phyloP scores from a whole-genome alignment of 2,329 filamentous ascomycete genomes.

The Diaporthe capsici region DNA sequence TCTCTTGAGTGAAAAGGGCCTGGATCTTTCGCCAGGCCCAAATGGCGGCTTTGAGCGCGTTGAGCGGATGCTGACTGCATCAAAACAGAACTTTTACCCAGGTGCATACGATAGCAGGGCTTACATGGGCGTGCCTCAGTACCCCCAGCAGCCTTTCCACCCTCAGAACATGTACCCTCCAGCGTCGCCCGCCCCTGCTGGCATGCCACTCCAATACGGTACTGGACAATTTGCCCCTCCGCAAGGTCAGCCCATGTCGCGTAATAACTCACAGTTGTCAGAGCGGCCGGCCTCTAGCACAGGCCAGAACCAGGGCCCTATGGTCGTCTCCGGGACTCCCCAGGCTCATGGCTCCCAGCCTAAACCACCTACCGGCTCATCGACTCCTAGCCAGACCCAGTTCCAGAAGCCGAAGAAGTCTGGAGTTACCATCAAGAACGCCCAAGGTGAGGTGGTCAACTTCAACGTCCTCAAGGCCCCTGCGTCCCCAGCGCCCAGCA shows the following conservation, averaged over 20 bases:
- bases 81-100: conserved; percentile 75
- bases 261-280: conserved; percentile 86
- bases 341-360: conserved; percentile 74
- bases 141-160: conserved; percentile 36
- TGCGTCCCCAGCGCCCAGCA: conserved; percentile 68
- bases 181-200: conserved; percentile 62
- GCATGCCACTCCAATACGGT: conserved; percentile 64
- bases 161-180: conserved; percentile 48
- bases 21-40: conserved; percentile 74
- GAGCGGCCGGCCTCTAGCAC: conserved; percentile 75
- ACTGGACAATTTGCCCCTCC: conserved; percentile 54
- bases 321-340: conserved; percentile 71
- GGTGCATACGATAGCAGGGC: conserved; percentile 65
- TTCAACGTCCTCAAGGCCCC: conserved; percentile 69
- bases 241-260: conserved; percentile 81
- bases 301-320: conserved; percentile 72
- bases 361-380: conserved; percentile 59
- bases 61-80: conserved; percentile 80
- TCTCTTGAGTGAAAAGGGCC: conserved; percentile 24
- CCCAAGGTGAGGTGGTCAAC: conserved; percentile 82
- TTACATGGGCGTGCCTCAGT: conserved; percentile 38
- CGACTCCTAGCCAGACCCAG: conserved; percentile 63
- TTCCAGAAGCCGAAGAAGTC: conserved; percentile 72
- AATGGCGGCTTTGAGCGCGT: conserved; percentile 81
- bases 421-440: conserved; percentile 87